Base-by-base conservation (phyloP, 805 yeast species). In the Candida insectorum region DNA sequence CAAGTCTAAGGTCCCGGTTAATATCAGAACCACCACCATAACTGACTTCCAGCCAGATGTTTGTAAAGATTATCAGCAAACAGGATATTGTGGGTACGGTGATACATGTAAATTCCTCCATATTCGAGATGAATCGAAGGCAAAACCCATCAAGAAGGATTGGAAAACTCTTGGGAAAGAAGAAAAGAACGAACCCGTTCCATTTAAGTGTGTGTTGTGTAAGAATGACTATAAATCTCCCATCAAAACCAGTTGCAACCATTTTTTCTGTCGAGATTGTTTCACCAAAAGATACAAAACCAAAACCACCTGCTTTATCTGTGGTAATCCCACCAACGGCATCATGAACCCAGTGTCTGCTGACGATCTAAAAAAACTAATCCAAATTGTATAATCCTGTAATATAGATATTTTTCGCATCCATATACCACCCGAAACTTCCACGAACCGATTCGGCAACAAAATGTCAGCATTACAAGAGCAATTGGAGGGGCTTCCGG, bases 1-100 rank as follows among this genome's bases (percentile, higher is more conserved):
- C n/a, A n/a, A n/a, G n/a, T n/a, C n/a, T n/a, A n/a, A n/a, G n/a
- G 11, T 31, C 4, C 62, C 71, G 0, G 49, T 44, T 8, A 62
- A 62, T 37, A 69, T 89, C 18, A 69, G 76, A 28, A 71, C 81
- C 9, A 83, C 88, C 0, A 79, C 85, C 0, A 64, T 80, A 2
- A 71, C 83, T 24, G 98, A 93, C 51, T 93, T 81, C 51, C 96
- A 86, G 53, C 89, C 94, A 1, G 97, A 93, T 51, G 81, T 93
- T 2, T 93, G 98, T 54, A 93, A 91, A 51, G 97, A 93, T 56
- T 93, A 74, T 56, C 73, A 78, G 38, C 84, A 82, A 45, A 89
- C 94, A 0, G 99, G 98, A 0, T 89, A 79, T 52, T 93, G 98
- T 69, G 97, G 97, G 5, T 93, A 82, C 54, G 99, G 99, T 6